A percentile compares a stretch with the other conserved stretches of the same genome.
phyloP scores from a whole-genome alignment of 1,284 basidiomycete species.

The Apiotrichum brassicae region DNA sequence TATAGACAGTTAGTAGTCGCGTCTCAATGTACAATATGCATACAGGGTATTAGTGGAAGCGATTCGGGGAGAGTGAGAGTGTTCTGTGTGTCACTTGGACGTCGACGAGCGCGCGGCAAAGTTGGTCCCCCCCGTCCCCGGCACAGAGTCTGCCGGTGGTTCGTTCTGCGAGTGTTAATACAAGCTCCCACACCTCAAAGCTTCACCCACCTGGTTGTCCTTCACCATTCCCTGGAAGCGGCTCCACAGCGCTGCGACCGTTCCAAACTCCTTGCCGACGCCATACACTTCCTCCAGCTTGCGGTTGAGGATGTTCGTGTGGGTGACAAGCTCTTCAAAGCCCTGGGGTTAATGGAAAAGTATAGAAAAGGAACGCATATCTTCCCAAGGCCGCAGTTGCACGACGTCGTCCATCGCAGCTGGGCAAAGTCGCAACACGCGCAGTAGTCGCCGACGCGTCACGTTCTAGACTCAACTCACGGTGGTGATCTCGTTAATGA shows the following conservation, averaged over 20 bases:
- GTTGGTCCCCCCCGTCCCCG: constrained; percentile 40
- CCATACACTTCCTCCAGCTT: constrained; percentile 85
- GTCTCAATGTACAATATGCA: neutral
- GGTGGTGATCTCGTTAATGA: constrained; percentile 43
- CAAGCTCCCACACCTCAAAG: too few species aligned
- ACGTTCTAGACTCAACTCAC: too few species aligned
- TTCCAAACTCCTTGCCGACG: constrained; percentile 88
- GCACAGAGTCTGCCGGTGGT: constrained; percentile 32
- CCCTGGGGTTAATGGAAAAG: constrained; percentile 52
- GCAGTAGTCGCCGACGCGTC: too few species aligned
- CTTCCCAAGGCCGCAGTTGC: too few species aligned
- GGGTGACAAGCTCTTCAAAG: constrained; percentile 79
- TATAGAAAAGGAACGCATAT: too few species aligned
- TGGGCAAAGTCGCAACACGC: too few species aligned
- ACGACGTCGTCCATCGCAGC: too few species aligned
- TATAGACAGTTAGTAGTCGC: too few species aligned
- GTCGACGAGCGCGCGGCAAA: constrained; percentile 19
- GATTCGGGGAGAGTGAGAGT: neutral
- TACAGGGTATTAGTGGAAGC: constrained; percentile 1
- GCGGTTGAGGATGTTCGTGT: constrained; percentile 83
- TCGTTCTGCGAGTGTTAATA: constrained; percentile 4
- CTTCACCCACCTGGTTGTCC: constrained; percentile 34
- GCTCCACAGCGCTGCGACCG: constrained; percentile 79
- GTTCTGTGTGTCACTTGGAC: neutral
- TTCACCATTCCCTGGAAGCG: constrained; percentile 38